A percentile compares a stretch with the other conserved stretches of the same genome.
These are phyloP conservation scores for Gentiana dahurica DNA, from an alignment of 257 asterid genomes.

Conservation along the genomic window DNA sequence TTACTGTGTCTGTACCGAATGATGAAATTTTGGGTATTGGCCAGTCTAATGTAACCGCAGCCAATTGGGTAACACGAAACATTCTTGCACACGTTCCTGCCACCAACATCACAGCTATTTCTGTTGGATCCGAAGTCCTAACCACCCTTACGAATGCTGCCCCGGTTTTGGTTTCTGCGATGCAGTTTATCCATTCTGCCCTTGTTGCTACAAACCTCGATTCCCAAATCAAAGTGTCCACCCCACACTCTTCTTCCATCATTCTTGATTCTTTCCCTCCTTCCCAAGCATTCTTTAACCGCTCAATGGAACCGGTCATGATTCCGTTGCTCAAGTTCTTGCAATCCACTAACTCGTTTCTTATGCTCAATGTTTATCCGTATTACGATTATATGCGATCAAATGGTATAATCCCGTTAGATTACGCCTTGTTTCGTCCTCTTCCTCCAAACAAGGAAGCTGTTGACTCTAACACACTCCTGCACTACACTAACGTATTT, in stretches of 20 bases:
- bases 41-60: slow-evolving; percentile 76
- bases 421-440: slow-evolving; percentile 80
- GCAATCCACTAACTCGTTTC: slow-evolving; percentile 52
- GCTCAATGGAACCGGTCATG: slow-evolving; percentile 63
- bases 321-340: slow-evolving; percentile 67
- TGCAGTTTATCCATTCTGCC: slow-evolving; percentile 71
- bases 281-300: slow-evolving; percentile 88
- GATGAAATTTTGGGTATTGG: slow-evolving; percentile 80
- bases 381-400: slow-evolving; percentile 66
- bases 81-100: slow-evolving; percentile 63
- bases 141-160: slow-evolving; percentile 72
- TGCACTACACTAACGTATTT: slow-evolving; percentile 87
- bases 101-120: slow-evolving; percentile 74
- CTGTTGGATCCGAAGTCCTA: slow-evolving; percentile 77
- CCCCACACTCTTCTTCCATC: slow-evolving; percentile 65
- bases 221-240: slow-evolving; percentile 63
- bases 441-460: slow-evolving; percentile 87
- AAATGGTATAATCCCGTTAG: slow-evolving; percentile 63
- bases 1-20: slow-evolving; percentile 69
- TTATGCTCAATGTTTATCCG: slow-evolving; percentile 84
- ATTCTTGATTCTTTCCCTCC: slow-evolving; percentile 92
- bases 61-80: slow-evolving; percentile 82
- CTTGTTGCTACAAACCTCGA: slow-evolving; percentile 74
- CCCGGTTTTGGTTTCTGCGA: slow-evolving; percentile 63
- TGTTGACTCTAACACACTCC: slow-evolving; percentile 73